A percentile compares a stretch with the other conserved stretches of the same genome.
phyloP scores from a whole-genome alignment of 495 filamentous ascomycete species.

The Trichocladium antarcticum region DNA sequence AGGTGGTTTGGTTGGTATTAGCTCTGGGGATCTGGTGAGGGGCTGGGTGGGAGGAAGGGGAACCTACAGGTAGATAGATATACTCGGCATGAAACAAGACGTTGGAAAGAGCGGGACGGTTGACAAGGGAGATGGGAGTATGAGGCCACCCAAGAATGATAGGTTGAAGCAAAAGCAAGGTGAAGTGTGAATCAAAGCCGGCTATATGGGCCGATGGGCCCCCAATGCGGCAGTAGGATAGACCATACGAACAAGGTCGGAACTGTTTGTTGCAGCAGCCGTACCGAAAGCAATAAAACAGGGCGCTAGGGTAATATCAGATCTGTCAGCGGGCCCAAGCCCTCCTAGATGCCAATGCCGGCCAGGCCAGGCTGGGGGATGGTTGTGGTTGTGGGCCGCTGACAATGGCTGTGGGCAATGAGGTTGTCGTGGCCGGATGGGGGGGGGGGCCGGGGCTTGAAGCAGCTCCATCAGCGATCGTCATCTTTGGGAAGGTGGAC shows the following conservation, averaged over 20 bases:
- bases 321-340: slow-evolving; percentile 8
- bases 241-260: background rate
- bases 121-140: slow-evolving; percentile 1
- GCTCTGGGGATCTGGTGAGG: background rate
- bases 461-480: slow-evolving; percentile 21
- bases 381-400: background rate
- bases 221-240: slow-evolving; percentile 2
- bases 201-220: background rate
- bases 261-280: background rate
- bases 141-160: slow-evolving; percentile 8
- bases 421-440: background rate
- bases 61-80: slow-evolving; percentile 5
- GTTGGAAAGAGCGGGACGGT: background rate
- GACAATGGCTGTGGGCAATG: background rate
- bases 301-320: slow-evolving; percentile 8
- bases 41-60: background rate
- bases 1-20: background rate
- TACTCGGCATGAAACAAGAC: slow-evolving; percentile 7
- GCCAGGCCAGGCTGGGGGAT: slow-evolving; percentile 3
- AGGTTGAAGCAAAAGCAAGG: slow-evolving; percentile 7
- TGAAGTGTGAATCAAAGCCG: slow-evolving; percentile 6
- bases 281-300: slow-evolving; percentile 3
- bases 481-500: slow-evolving; percentile 23
- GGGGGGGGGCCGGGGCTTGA: slow-evolving; percentile 22
- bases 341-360: background rate